Evolutionary conservation across 192 early-diverging fungal genomes (phyloP).

Genomic region (Backusella sp.): DNA sequence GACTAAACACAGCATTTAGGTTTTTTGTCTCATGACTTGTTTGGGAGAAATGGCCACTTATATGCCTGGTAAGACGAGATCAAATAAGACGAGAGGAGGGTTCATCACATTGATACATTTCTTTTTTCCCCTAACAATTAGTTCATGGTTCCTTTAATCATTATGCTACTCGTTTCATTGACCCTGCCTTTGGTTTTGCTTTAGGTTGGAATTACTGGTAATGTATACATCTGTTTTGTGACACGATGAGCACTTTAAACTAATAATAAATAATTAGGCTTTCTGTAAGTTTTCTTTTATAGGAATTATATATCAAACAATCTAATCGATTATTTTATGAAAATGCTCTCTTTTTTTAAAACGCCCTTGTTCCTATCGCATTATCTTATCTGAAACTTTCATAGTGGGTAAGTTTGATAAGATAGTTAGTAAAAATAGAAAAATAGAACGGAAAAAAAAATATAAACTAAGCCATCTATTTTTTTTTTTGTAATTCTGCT

Average conservation of each 20-base stretch:
- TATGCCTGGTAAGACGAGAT: constrained; percentile 53
- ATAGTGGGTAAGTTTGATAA: background rate
- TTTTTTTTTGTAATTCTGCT: background rate
- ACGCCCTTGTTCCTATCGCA: background rate
- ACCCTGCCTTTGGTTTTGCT: constrained; percentile 70
- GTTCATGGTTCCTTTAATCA: constrained; percentile 75
- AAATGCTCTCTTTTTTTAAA: background rate
- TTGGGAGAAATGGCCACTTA: constrained; percentile 83
- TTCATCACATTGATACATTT: no score
- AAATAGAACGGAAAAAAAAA: background rate
- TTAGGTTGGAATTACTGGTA: constrained; percentile 62
- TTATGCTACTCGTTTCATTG: constrained; percentile 73
- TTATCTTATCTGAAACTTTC: background rate
- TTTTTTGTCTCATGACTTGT: constrained; percentile 62
- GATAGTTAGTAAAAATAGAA: background rate
- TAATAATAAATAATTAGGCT: background rate
- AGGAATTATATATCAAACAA: background rate
- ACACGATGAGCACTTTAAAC: background rate
- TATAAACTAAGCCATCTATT: background rate
- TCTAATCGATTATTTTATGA: background rate
- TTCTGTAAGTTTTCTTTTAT: constrained; percentile 9
- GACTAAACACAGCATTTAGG: background rate
- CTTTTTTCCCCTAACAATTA: background rate
- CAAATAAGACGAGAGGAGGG: no score
- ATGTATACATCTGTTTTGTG: background rate